A percentile compares a stretch with the other conserved stretches of the same genome.
phyloP scores from a whole-genome alignment of 176 grass and related monocot species.

The Aegilops speltoides region DNA sequence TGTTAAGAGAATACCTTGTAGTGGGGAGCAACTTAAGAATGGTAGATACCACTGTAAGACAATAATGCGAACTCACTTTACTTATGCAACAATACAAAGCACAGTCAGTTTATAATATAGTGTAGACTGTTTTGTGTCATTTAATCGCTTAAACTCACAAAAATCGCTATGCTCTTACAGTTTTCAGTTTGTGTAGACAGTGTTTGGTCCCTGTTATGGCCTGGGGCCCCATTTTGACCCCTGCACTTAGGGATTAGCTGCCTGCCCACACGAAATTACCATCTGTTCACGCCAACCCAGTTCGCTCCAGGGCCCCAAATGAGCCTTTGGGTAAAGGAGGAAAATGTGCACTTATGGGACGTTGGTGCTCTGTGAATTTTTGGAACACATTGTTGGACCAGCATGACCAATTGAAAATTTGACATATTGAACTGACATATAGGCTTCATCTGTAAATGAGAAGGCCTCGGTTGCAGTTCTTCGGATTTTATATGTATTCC shows the following conservation, averaged over 20 bases:
- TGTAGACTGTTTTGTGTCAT: background rate
- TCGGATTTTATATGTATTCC: background rate
- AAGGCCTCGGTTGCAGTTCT: background rate
- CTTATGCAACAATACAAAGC: background rate
- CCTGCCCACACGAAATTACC: background rate
- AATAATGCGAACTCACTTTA: background rate
- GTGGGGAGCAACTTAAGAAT: too few relatives aligned
- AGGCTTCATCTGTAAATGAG: conserved; percentile 2
- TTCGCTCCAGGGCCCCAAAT: background rate
- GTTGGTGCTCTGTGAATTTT: background rate
- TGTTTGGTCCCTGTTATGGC: background rate
- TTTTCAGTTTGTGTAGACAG: background rate
- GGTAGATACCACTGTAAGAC: background rate
- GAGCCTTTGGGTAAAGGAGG: background rate
- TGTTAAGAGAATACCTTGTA: too few relatives aligned
- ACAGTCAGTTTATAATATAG: background rate
- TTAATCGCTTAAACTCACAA: background rate
- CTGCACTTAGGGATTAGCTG: background rate
- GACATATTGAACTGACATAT: conserved; percentile 6
- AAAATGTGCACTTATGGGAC: background rate
- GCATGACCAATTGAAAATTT: background rate
- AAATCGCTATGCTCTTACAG: background rate
- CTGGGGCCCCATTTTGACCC: background rate
- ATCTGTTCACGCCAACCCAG: background rate
- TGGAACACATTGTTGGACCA: background rate